phyloP scores from a whole-genome alignment of 495 filamentous ascomycete genomes.

The Aspergillus ostianus region DNA sequence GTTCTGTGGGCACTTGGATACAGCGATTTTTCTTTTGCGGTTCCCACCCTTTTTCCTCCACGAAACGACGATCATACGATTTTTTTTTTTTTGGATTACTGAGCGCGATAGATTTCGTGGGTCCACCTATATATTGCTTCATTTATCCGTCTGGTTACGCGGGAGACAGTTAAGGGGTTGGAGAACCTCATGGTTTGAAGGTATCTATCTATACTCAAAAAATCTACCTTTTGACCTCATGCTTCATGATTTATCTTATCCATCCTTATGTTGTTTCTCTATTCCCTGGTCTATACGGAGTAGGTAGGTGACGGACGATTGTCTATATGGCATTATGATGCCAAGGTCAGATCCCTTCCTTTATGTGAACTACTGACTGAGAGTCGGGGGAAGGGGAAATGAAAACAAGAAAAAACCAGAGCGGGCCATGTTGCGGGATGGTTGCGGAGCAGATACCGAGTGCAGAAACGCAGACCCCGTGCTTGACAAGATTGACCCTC shows the following conservation, averaged over 20 bases:
- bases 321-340: too few species aligned
- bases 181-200: background rate
- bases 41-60: slow-evolving; percentile 4
- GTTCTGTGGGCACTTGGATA: slow-evolving; percentile 16
- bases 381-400: too few species aligned
- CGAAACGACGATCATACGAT: slow-evolving; percentile 19
- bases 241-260: background rate
- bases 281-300: background rate
- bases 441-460: background rate
- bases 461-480: background rate
- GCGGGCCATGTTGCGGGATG: background rate
- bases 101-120: slow-evolving; percentile 14
- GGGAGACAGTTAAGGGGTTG: background rate
- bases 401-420: background rate
- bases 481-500: background rate
- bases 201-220: background rate
- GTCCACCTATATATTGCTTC: slow-evolving; percentile 9
- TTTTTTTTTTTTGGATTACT: slow-evolving; percentile 8
- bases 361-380: too few species aligned
- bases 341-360: too few species aligned
- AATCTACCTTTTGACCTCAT: background rate
- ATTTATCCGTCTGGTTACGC: slow-evolving; percentile 1
- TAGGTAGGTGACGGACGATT: too few species aligned
- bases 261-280: background rate
- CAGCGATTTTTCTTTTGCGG: slow-evolving; percentile 8